Evolutionary conservation across 2,329 filamentous ascomycete genomes (phyloP), one percentile per base, ranked within the genome.

Genomic region (Pseudovirgaria hyperparasitica): DNA sequence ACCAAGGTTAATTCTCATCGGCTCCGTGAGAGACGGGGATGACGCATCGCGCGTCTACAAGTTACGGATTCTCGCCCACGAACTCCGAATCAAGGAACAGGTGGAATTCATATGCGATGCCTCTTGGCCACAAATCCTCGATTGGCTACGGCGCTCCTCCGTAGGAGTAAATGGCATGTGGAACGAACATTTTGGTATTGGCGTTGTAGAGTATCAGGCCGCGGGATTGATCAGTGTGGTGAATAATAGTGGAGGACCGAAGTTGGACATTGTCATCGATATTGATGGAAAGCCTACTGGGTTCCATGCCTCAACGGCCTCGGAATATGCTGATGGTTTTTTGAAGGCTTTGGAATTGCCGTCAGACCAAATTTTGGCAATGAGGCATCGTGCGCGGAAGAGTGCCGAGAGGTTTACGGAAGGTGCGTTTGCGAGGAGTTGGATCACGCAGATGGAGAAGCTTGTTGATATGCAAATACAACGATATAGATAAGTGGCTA

Each of bases 141-240:
- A 79, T 17, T 85, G 82, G 71, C 63, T 96, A 34, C 62, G 72
- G 28, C 73, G 64, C 35, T 76, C 80, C 4, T 87, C 74, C 11
- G 71, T 98, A 2, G 90, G 90, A 26, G 85, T 92, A 16, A 98
- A 98, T 43, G 84, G 81, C 45, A 98, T 98, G 90, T 98, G 90
- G 87, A 96, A 94, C 51, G 90, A 98, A 59, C 90, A 98, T 54
- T 98, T 98, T 50, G 90, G 90, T 13, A 98, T 98, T 32, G 90
- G 90, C 2, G 86, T 96, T 10, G 90, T 98, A 21, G 90, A 98
- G 61, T 98, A 96, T 49, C 86, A 96, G 50, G 90, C 90, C 4
- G 90, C 90, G 0, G 90, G 90, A 1, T 62, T 98, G 31, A 85
- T 98, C 31, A 76, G 79, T 5, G 86, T 98, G 0, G 90, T 96